Base-by-base conservation (phyloP, 345 rosid species). In the Rhizophora apiculata region DNA sequence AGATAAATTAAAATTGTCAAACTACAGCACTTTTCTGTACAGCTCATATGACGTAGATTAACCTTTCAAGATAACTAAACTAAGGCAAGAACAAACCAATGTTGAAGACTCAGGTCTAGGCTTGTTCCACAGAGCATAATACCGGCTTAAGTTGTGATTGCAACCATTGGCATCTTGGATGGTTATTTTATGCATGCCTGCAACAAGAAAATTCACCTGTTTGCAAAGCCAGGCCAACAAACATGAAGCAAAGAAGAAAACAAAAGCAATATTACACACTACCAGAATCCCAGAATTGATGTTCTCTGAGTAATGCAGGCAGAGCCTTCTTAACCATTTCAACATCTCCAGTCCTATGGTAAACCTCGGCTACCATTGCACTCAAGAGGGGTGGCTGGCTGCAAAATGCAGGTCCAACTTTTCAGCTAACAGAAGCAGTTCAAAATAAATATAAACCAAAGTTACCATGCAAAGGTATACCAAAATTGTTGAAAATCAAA, bases 331-430 rank as follows among this genome's bases (percentile, higher is more conserved):
- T 74, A 57, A 84, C 80, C 66, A 90, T 81, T 58, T 88, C 85
- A 34, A 68, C 68, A 65, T 90, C 98, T 60, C 78, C 80, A n/a
- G 99, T 92, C 43, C 65, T 79, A 8, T 80, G 79, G 70, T 85
- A 90, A 73, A 92, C 84, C 60, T 79, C 91, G 15, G 60, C 58
- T 48, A 95, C 83, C 99, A 92, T 92, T 69, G 99, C 83, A 80
- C 94, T 90, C 29, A 95, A 79, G 16, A 95, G 85, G 22, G 99
- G 98, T 49, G 99, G 99, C 69, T 92, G 89, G 80, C 99, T 95
- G 70, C 72, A 78, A 76, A 49, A 31, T 6, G 36, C 6, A 43
- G 49, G 5, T 43, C 49, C 18, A 15, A 43, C 49, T 43, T 43
- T 15, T 43, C 49, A 43, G 16, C 15, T 43, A 43, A 43, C 49